phyloP scores from a whole-genome alignment of 495 filamentous ascomycete species.

The Stereocaulon alpinum region DNA sequence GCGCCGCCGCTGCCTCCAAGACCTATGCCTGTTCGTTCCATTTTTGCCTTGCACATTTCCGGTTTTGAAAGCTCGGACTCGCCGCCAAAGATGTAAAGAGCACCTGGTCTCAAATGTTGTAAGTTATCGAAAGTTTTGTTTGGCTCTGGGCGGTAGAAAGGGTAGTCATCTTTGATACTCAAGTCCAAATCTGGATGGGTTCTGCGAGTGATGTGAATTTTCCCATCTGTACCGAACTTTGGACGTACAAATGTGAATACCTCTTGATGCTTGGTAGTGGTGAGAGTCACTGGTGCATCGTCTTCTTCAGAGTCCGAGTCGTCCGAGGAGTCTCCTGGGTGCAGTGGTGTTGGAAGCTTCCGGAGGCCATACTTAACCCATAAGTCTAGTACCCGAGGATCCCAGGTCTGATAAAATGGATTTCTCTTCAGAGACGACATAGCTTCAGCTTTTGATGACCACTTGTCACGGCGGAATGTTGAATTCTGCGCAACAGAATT shows the following conservation, averaged over 20 bases:
- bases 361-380: slow-evolving; percentile 59
- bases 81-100: slow-evolving; percentile 71
- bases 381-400: slow-evolving; percentile 55
- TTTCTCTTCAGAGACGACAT: slow-evolving; percentile 45
- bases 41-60: slow-evolving; percentile 34
- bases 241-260: slow-evolving; percentile 51
- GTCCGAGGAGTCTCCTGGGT: not conserved
- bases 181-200: slow-evolving; percentile 41
- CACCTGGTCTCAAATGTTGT: slow-evolving; percentile 61
- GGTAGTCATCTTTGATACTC: slow-evolving; percentile 32
- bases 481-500: slow-evolving; percentile 39
- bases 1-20: slow-evolving; percentile 42
- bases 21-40: slow-evolving; percentile 36
- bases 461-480: slow-evolving; percentile 57
- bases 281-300: slow-evolving; percentile 41
- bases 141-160: slow-evolving; percentile 73
- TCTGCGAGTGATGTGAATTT: slow-evolving; percentile 29
- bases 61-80: slow-evolving; percentile 52
- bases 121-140: slow-evolving; percentile 51
- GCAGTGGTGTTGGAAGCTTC: slow-evolving; percentile 33
- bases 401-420: slow-evolving; percentile 66
- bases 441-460: slow-evolving; percentile 56
- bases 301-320: not conserved
- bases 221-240: slow-evolving; percentile 35
- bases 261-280: slow-evolving; percentile 51